Conservation (phyloP, 768 basidiomycete genomes). For the Amanita rubescens region DNA sequence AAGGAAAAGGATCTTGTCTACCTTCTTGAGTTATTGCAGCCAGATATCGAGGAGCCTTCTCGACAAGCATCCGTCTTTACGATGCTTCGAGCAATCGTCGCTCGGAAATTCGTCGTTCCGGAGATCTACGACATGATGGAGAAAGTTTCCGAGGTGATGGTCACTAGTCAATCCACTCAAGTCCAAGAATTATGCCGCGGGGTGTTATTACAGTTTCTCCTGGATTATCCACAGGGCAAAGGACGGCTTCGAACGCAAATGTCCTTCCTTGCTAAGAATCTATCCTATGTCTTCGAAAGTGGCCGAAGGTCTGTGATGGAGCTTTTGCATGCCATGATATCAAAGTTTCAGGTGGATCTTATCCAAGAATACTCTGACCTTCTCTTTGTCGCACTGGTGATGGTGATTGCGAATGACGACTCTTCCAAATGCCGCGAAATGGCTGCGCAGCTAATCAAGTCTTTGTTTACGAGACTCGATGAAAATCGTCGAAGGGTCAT, state of each 20-base stretch:
- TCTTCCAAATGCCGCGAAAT: slow-evolving; percentile 85
- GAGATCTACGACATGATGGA: slow-evolving; percentile 99
- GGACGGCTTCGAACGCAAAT: slow-evolving; percentile 84
- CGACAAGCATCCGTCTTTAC: slow-evolving; percentile 84
- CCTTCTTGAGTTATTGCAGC: slow-evolving; percentile 77
- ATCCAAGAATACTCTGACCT: slow-evolving; percentile 79
- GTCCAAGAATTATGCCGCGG: slow-evolving; percentile 90
- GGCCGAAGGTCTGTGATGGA: slow-evolving; percentile 94
- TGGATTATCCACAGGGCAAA: slow-evolving; percentile 96
- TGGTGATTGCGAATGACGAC: slow-evolving; percentile 92
- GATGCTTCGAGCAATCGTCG: slow-evolving; percentile 84
- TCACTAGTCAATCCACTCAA: slow-evolving; percentile 85
- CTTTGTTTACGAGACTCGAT: slow-evolving; percentile 62
- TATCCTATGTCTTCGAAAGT: slow-evolving; percentile 85
- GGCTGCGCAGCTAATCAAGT: slow-evolving; percentile 78
- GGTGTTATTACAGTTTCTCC: slow-evolving; percentile 85
- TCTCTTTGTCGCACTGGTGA: slow-evolving; percentile 84
- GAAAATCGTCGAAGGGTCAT: slow-evolving; percentile 48
- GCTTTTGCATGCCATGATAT: slow-evolving; percentile 73
- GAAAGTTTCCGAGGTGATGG: slow-evolving; percentile 82
- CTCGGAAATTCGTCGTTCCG: slow-evolving; percentile 86
- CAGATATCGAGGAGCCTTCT: slow-evolving; percentile 84
- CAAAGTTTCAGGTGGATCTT: slow-evolving; percentile 74
- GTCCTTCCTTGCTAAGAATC: slow-evolving; percentile 86
- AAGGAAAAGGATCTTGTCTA: slow-evolving; percentile 87